A percentile compares a stretch with the other conserved stretches of the same genome.
phyloP scores from a whole-genome alignment of 805 yeast genomes.

The Saturnispora mendoncae region DNA sequence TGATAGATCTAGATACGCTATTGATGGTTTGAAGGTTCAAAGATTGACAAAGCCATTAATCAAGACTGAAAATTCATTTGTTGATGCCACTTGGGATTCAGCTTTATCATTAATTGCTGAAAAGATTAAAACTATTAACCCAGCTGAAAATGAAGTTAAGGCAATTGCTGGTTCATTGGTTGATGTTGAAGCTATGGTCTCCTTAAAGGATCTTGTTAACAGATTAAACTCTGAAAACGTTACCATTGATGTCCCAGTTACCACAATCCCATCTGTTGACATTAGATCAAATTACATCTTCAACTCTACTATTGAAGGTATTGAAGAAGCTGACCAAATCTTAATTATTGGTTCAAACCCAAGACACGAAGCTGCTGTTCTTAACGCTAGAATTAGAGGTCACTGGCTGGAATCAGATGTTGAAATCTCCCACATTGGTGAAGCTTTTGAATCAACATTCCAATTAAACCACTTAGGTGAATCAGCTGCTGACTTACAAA shows the following conservation, averaged over 20 bases:
- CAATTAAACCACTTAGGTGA: constrained; percentile 55
- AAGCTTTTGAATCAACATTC: constrained; percentile 70
- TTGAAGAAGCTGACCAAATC: constrained; percentile 76
- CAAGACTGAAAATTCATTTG: constrained; percentile 59
- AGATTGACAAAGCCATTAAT: constrained; percentile 75
- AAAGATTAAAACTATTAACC: constrained; percentile 46
- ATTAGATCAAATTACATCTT: constrained; percentile 71
- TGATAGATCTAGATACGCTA: constrained; percentile 79
- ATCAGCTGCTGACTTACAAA: constrained; percentile 44
- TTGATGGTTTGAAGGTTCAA: constrained; percentile 80
- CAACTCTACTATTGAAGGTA: constrained; percentile 70
- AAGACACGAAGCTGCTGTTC: constrained; percentile 82
- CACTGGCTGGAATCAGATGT: constrained; percentile 61
- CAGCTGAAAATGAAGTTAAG: constrained; percentile 63
- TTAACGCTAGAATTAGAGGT: constrained; percentile 75
- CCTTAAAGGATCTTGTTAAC: constrained; percentile 71
- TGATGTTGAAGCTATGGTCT: constrained; percentile 77
- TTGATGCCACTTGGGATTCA: constrained; percentile 79
- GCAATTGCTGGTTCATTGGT: constrained; percentile 75
- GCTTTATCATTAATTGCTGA: constrained; percentile 63
- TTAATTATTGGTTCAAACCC: constrained; percentile 81
- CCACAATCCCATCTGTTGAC: constrained; percentile 58
- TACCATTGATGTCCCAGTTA: constrained; percentile 58
- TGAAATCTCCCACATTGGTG: constrained; percentile 68
- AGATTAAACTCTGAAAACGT: constrained; percentile 73